Evolutionary conservation across 768 basidiomycete species (phyloP).

Genomic region (Tephrocybe sp.): DNA sequence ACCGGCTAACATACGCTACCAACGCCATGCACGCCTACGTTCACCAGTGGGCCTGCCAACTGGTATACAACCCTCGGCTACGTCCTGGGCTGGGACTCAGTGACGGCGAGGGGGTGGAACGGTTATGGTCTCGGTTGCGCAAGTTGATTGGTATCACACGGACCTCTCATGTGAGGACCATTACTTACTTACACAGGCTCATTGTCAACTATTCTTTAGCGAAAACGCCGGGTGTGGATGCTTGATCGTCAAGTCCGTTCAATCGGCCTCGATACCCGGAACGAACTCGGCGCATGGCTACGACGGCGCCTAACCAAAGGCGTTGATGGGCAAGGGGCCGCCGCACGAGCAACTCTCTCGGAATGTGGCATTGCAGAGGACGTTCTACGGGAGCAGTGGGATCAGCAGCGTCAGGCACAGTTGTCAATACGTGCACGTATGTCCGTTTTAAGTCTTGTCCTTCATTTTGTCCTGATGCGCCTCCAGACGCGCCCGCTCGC

Average conservation of each 20-base stretch:
- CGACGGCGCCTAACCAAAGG: too few species aligned
- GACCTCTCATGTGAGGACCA: constrained; percentile 26
- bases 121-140: constrained; percentile 24
- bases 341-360: not conserved
- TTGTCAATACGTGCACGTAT: not conserved
- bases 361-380: not conserved
- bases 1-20: constrained; percentile 21
- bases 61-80: constrained; percentile 31
- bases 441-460: not conserved
- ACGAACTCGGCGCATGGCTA: too few species aligned
- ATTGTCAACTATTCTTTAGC: not conserved
- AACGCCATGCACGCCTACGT: constrained; percentile 23
- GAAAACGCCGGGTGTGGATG: not conserved
- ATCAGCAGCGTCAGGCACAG: not conserved
- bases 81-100: constrained; percentile 6
- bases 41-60: constrained; percentile 18
- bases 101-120: not conserved
- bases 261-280: too few species aligned
- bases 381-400: not conserved
- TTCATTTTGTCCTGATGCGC: not conserved
- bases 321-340: not conserved
- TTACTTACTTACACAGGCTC: constrained; percentile 1
- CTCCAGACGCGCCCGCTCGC: not conserved
- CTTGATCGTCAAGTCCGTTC: too few species aligned
- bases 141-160: constrained; percentile 26